Percentiles rank a stretch among this genome's conserved stretches.
These are phyloP conservation scores for Colletotrichum endophyticum DNA, from an alignment of 2,329 filamentous ascomycete species.

Conservation along the genomic window DNA sequence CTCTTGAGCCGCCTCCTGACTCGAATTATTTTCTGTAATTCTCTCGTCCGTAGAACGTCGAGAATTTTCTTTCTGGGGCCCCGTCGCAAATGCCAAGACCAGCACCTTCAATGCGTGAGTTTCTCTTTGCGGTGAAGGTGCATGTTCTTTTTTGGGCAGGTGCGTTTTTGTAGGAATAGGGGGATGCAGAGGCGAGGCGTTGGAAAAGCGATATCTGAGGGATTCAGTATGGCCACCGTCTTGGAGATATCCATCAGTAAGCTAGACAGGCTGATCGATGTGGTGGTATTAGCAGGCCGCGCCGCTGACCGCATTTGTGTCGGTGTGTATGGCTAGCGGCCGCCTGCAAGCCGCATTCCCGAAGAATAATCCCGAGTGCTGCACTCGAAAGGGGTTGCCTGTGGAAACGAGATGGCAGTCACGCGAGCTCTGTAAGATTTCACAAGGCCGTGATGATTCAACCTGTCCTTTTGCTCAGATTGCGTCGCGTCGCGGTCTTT, in stretches of 20 bases:
- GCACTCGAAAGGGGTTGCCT: slow-evolving; percentile 8
- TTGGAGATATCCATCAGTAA: slow-evolving; percentile 9
- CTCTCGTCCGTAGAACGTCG: background rate
- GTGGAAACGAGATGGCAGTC: background rate
- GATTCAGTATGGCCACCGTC: background rate
- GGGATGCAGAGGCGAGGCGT: background rate
- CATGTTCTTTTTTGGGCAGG: background rate
- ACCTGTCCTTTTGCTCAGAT: background rate
- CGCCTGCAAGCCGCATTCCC: slow-evolving; percentile 1
- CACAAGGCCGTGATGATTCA: background rate
- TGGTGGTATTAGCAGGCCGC: background rate
- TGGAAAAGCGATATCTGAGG: background rate
- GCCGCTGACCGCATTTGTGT: slow-evolving; percentile 9
- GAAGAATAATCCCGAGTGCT: background rate
- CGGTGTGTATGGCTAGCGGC: background rate
- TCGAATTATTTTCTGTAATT: background rate
- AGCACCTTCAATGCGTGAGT: background rate
- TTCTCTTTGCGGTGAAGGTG: background rate
- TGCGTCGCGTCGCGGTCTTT: background rate
- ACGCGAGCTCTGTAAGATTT: background rate
- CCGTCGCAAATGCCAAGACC: slow-evolving; percentile 1
- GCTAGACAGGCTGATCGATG: slow-evolving; percentile 1
- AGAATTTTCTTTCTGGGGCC: background rate
- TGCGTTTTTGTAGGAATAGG: background rate
- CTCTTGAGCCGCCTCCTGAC: background rate